phyloP scores from a whole-genome alignment of 1,139 yeast species.

The Pneumocystis oryctolagi region DNA sequence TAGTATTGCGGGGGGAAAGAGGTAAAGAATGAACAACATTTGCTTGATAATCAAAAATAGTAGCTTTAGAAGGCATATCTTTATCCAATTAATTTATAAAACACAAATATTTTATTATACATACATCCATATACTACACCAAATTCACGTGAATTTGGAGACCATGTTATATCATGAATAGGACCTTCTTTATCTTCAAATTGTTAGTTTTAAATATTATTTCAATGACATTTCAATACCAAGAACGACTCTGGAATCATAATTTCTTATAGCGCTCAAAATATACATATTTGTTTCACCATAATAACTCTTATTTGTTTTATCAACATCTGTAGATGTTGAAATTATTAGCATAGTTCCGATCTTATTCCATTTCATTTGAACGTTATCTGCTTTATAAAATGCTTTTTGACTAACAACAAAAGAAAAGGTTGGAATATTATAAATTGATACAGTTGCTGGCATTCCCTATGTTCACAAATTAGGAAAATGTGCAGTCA shows the following conservation, averaged over 20 bases:
- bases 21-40: constrained; percentile 73
- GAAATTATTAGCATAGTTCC: constrained; percentile 91
- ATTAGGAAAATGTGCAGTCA: background rate
- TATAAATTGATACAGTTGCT: constrained; percentile 72
- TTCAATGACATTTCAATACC: background rate
- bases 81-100: background rate
- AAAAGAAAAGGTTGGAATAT: constrained; percentile 52
- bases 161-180: constrained; percentile 94
- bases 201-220: background rate
- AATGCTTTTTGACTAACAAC: constrained; percentile 79
- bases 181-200: constrained; percentile 70
- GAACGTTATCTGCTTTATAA: constrained; percentile 90
- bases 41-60: constrained; percentile 91
- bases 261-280: constrained; percentile 82
- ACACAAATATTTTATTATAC: constrained; percentile 16
- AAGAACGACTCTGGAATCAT: constrained; percentile 74
- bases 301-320: constrained; percentile 84
- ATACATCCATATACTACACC: constrained; percentile 81
- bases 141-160: constrained; percentile 89
- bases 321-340: constrained; percentile 91
- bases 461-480: constrained; percentile 43
- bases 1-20: constrained; percentile 76
- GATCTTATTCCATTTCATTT: constrained; percentile 79
- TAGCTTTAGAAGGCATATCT: constrained; percentile 84
- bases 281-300: constrained; percentile 90